Evolutionary conservation across 495 filamentous ascomycete genomes (phyloP).

Genomic region (Penicillium chermesinum): DNA sequence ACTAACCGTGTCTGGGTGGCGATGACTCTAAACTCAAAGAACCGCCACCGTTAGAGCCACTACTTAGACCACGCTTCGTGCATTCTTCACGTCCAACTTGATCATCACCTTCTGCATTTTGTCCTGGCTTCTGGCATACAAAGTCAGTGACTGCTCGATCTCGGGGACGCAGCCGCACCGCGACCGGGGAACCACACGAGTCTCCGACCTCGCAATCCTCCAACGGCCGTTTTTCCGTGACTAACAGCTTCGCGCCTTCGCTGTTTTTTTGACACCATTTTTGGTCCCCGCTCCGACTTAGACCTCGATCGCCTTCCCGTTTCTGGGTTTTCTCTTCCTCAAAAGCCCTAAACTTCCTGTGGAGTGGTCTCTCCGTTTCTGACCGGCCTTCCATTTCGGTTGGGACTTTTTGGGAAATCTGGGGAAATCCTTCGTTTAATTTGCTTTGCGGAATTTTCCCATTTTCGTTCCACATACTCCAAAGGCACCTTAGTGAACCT

Average conservation of each 20-base stretch:
- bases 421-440: constrained; percentile 30
- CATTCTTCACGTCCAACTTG: background rate
- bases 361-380: background rate
- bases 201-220: too few relatives aligned
- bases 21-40: constrained; percentile 4
- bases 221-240: constrained; percentile 46
- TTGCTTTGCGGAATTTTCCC: constrained; percentile 20
- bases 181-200: background rate
- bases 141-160: background rate
- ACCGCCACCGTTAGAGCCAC: constrained; percentile 18
- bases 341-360: constrained; percentile 13
- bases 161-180: too few relatives aligned
- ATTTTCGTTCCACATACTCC: constrained; percentile 11
- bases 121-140: too few relatives aligned
- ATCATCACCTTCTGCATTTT: background rate
- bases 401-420: constrained; percentile 28
- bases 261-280: constrained; percentile 5
- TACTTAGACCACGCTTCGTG: background rate
- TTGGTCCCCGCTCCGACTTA: too few relatives aligned
- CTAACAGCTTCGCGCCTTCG: constrained; percentile 37
- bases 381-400: constrained; percentile 4
- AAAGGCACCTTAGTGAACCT: constrained; percentile 14
- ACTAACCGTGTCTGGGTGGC: constrained; percentile 10
- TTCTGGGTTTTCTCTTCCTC: constrained; percentile 9
- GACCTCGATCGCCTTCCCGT: too few relatives aligned